Evolutionary conservation across 2,329 filamentous ascomycete genomes (phyloP), one percentile per base, ranked within the genome.

Genomic region (Fusarium piperis): DNA sequence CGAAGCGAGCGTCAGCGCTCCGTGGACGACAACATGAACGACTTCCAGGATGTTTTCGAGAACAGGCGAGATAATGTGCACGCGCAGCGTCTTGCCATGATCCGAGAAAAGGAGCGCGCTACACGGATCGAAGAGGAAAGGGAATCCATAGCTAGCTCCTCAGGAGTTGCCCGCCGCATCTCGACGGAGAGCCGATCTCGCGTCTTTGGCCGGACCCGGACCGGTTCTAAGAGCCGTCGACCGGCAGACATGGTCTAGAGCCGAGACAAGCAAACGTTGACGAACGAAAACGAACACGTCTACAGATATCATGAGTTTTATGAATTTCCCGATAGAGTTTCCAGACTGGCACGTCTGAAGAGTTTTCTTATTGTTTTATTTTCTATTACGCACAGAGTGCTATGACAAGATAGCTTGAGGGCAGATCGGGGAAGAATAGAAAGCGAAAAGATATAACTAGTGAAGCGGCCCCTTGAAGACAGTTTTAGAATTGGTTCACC

Each of bases 31-130:
- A 74, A 72, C 13, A 76, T 82, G 53, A 79, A 79, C 38, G 79
- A 87, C 71, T 84, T 84, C 78, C 80, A 83, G 62, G 82, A 86
- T 59, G 83, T 87, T 0, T 87, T 85, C 55, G 81, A 83, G 30
- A 80, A 78, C 48, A 83, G 85, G 30, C 81, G 80, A 35, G 78
- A 84, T 4, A 77, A 80, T 3, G 59, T 78, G 6, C 77, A 76
- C 1, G 79, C 80, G 7, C 78, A 81, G 3, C 80, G 81, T 4
- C 79, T 82, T 39, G 79, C 79, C 1, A 82, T 80, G 1, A 83
- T 83, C 59, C 69, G 79, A 11, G 81, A 83, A 57, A 83, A 83
- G 67, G 77, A 82, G 18, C 71, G 76, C 2, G 80, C 79, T 12
- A 61, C 74, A 2, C 75, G 62, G 30, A 70, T 64, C 8, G 79